Evolutionary conservation across 768 basidiomycete genomes (phyloP).

Genomic region (Leucogyrophana mollusca): DNA sequence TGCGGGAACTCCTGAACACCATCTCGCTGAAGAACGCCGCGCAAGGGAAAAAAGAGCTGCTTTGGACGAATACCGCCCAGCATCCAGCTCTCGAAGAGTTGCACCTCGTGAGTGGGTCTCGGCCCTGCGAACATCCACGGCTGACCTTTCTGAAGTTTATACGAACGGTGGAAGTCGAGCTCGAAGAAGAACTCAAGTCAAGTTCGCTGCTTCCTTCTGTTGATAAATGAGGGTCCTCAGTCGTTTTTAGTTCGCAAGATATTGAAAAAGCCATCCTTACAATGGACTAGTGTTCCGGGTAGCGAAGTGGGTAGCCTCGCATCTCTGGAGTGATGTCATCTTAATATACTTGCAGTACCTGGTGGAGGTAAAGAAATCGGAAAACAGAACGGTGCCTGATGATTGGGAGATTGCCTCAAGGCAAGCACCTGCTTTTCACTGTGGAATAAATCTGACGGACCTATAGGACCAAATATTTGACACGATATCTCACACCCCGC

Average conservation of each 20-base stretch:
- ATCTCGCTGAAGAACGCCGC: slow-evolving; percentile 63
- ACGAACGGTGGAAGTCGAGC: slow-evolving; percentile 63
- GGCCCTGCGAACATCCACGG: not conserved
- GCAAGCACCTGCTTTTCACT: slow-evolving; percentile 33
- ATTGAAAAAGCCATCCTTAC: slow-evolving; percentile 68
- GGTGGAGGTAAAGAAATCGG: slow-evolving; percentile 71
- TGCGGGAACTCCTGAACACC: slow-evolving; percentile 50
- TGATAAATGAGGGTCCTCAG: slow-evolving; percentile 4
- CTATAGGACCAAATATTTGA: slow-evolving; percentile 64
- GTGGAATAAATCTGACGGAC: too few relatives aligned
- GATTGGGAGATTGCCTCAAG: slow-evolving; percentile 68
- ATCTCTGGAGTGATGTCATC: not conserved
- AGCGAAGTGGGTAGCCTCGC: slow-evolving; percentile 57
- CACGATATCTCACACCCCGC: slow-evolving; percentile 76
- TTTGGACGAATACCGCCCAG: slow-evolving; percentile 64
- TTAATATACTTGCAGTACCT: slow-evolving; percentile 53
- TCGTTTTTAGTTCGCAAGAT: slow-evolving; percentile 59
- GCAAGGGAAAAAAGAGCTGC: slow-evolving; percentile 60
- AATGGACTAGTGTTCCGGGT: slow-evolving; percentile 63
- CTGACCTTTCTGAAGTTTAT: slow-evolving; percentile 49
- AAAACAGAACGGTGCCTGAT: slow-evolving; percentile 41
- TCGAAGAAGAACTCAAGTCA: slow-evolving; percentile 69
- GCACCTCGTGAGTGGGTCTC: slow-evolving; percentile 49
- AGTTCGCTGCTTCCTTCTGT: slow-evolving; percentile 38
- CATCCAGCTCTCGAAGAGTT: slow-evolving; percentile 58